Conservation (phyloP, 148 eudicot species). For the Polygonum maritimum region DNA sequence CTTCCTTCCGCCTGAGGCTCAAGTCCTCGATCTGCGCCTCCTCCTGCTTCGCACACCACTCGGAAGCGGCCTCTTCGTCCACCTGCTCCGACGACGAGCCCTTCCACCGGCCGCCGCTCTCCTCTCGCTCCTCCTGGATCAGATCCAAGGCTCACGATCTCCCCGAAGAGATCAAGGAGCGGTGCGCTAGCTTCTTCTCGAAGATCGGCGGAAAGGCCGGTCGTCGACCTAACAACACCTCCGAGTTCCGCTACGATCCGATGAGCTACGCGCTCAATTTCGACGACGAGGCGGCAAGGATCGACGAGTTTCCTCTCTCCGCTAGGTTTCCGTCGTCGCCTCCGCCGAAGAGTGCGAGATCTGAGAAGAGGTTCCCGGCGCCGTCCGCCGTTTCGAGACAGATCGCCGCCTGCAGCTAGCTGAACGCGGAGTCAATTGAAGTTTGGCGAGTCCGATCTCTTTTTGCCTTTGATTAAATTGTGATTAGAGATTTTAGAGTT, state of each 20-base stretch:
- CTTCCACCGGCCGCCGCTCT: constrained; percentile 3
- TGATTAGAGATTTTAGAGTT: not conserved
- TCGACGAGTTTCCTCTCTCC: constrained; percentile 25
- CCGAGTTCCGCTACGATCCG: constrained; percentile 50
- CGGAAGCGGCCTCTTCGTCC: constrained; percentile 8
- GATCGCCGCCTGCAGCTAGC: constrained; percentile 22
- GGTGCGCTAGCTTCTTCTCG: constrained; percentile 21
- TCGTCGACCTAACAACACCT: constrained; percentile 23
- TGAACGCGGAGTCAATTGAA: not conserved
- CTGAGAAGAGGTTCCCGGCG: not conserved
- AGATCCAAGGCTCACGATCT: constrained; percentile 18
- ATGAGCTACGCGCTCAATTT: constrained; percentile 59
- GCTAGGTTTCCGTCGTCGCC: constrained; percentile 32
- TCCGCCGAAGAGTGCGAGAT: not conserved
- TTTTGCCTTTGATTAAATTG: not conserved
- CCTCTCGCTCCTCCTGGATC: constrained; percentile 17
- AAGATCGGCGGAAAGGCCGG: constrained; percentile 15
- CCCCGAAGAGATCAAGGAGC: constrained; percentile 20
- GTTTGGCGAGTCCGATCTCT: not conserved
- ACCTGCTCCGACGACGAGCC: constrained; percentile 13
- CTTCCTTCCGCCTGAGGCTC: constrained; percentile 19
- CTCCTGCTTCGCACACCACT: constrained; percentile 14
- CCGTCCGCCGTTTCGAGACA: constrained; percentile 12
- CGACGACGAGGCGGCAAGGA: constrained; percentile 28
- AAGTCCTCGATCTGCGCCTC: constrained; percentile 19